Conservation (phyloP, 768 basidiomycete genomes). For the Tylopilus sp. region DNA sequence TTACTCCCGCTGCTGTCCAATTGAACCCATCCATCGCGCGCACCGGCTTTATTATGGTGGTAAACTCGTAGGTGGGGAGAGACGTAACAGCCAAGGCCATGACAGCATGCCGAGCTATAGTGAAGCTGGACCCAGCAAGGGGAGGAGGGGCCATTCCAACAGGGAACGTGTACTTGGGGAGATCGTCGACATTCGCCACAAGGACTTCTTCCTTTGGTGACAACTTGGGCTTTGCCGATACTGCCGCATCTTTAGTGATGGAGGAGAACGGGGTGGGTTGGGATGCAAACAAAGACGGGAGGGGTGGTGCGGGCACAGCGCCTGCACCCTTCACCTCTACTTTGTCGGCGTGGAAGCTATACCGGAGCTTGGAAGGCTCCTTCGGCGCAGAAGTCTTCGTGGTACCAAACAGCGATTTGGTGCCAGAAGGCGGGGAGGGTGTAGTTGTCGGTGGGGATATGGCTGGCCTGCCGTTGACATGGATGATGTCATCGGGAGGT, state of each 20-base stretch:
- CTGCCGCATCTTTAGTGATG: neutral
- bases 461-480: constrained; percentile 15
- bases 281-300: constrained; percentile 27
- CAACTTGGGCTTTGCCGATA: constrained; percentile 22
- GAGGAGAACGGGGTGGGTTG: constrained; percentile 18
- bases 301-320: neutral
- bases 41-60: constrained; percentile 13
- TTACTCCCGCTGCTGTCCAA: constrained; percentile 61
- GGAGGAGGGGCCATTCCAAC: constrained; percentile 8
- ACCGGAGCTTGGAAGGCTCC: constrained; percentile 76
- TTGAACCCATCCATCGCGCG: constrained; percentile 44
- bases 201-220: constrained; percentile 26
- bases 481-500: constrained; percentile 26
- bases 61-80: constrained; percentile 46
- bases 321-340: constrained; percentile 31
- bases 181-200: constrained; percentile 28
- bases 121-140: constrained; percentile 21
- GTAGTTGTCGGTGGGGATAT: neutral
- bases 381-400: constrained; percentile 59
- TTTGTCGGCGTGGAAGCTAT: constrained; percentile 60
- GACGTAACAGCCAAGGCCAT: constrained; percentile 36
- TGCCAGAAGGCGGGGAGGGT: too few species aligned
- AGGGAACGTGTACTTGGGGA: constrained; percentile 35
- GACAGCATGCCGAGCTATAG: constrained; percentile 34
- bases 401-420: constrained; percentile 15